Evolutionary conservation across 2,329 filamentous ascomycete genomes (phyloP), one percentile per base, ranked within the genome.

Genomic region (Claviceps cyperi): DNA sequence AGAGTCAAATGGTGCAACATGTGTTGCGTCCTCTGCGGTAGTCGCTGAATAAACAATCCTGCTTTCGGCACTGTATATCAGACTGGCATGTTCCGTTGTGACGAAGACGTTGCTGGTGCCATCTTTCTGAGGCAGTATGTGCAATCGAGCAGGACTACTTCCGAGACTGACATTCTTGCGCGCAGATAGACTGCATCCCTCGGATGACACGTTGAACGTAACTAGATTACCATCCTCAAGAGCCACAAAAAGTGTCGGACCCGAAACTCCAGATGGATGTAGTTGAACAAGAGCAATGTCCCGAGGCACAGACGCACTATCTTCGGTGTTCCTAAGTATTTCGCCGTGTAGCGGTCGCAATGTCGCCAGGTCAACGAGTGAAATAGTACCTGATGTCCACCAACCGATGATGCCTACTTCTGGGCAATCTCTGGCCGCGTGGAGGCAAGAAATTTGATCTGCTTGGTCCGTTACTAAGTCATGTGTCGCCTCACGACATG

Each of bases 151-250:
- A 57, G 94, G 85, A 53, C 89, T 84, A 14, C 86, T 91, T 22
- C 92, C 91, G 13, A 98, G 72, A 1, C 91, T 80, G 22, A 94
- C 83, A 58, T 81, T 89, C 62, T 90, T 95, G 54, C 83, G 81
- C 1, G 80, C 76, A 0, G 81, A 83, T 2, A 97, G 69, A 0
- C 77, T 69, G 52, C 77, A 78, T n/a, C 77, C 76, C 0, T 67
- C 58, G 0, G 70, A 65, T 35, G 86, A 77, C 37, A 95, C 75
- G 35, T 80, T 78, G 61, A 90, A 97, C 0, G 85, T 92, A 47
- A 94, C 76, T 1, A 98, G 85, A 53, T 85, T 87, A 4, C 92
- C 92, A 65, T 97, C 91, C 46, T 94, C 88, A 77, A 96, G 85
- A 13, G 91, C 86, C 35, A 95, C 77, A 53, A 98, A 85, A 0